These are phyloP conservation scores for Carallia pectinifolia DNA, from an alignment of 345 rosid genomes.

Conservation along the genomic window DNA sequence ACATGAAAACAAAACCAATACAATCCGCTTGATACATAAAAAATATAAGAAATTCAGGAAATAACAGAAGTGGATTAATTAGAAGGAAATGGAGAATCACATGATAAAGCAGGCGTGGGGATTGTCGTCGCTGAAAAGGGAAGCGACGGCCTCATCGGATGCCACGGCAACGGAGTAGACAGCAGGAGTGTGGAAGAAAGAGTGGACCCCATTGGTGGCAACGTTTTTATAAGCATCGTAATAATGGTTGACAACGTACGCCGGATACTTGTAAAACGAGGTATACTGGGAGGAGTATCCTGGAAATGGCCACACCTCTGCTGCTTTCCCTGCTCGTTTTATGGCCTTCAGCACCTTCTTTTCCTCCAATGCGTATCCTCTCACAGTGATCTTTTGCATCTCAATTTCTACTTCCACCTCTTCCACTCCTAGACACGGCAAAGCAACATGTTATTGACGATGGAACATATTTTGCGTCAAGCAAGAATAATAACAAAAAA, in stretches of 20 bases:
- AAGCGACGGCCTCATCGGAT: conserved; percentile 72
- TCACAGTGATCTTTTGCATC: conserved; percentile 67
- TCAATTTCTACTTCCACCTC: conserved; percentile 90
- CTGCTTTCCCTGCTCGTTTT: conserved; percentile 49
- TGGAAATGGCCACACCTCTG: conserved; percentile 93
- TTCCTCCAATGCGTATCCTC: conserved; percentile 58
- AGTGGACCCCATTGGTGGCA: conserved; percentile 6
- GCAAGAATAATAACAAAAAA: too few species aligned
- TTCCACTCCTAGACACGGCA: conserved; percentile 63
- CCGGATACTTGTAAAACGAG: conserved; percentile 82
- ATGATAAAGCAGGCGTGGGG: conserved; percentile 66
- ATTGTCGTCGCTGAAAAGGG: conserved; percentile 78
- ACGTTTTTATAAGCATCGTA: conserved; percentile 14
- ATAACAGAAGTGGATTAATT: too few species aligned
- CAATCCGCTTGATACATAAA: too few species aligned
- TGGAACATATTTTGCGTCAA: too few species aligned
- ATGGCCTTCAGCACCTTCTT: conserved; percentile 27
- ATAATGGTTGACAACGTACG: conserved; percentile 69
- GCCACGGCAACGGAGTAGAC: conserved; percentile 64
- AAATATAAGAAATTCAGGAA: too few species aligned
- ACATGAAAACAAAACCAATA: too few species aligned
- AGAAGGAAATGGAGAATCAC: conserved; percentile 26
- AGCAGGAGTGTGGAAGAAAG: conserved; percentile 22
- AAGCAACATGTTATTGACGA: too few species aligned
- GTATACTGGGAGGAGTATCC: conserved; percentile 63